Base-by-base conservation (phyloP, 2,329 filamentous ascomycete genomes). In the Colletotrichum agaves region DNA sequence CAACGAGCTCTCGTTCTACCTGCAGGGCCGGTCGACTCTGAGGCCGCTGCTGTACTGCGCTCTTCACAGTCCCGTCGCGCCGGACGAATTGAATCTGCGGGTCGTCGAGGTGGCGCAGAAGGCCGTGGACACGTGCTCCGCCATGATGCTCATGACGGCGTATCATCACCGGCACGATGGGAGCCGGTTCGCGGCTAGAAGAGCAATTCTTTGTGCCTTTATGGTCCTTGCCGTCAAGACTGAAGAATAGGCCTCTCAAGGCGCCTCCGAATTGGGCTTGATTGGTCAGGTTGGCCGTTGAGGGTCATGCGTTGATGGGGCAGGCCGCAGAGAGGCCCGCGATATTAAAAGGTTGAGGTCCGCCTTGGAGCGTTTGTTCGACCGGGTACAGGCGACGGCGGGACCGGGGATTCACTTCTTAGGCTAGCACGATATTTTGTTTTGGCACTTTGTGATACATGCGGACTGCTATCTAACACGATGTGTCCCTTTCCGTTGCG, bases 21-120 rank as follows among this genome's bases (percentile, higher is more conserved):
- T 71, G 2, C 59, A 70, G 37, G 65, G 65, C 33, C 63, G 70
- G 27, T 66, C 58, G 19, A 66, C 66, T 4, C 65, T 70, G 27
- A 58, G 70, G 10, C 70, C 68, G 19, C 17, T 70, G 7, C 56
- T 67, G 5, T 71, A 70, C 59, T 70, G 52, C 49, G 69, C 50
- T 8, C 58, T 71, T 7, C 70, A 71, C 52, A 15, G 41, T 4
- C 56, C 63, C 2, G 37, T 35, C 12, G 23, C 23, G 17, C 64
- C 55, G 5, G 35, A 3, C 7, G 27, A 46, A 11, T 17, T 52
- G 3, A 33, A 10, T 1, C 2, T 10, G 1, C 50, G 56, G 11
- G 67, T 55, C 2, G 46, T 43, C 13, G 55, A 68, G 3, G 61
- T 71, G 31, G 70, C 68, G 27, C 60, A 65, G n/a, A 47, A 49